A percentile compares a stretch with the other conserved stretches of the same genome.
These are phyloP conservation scores for Arthrobotrys megalospora DNA, from an alignment of 2,329 filamentous ascomycete genomes.

Conservation along the genomic window DNA sequence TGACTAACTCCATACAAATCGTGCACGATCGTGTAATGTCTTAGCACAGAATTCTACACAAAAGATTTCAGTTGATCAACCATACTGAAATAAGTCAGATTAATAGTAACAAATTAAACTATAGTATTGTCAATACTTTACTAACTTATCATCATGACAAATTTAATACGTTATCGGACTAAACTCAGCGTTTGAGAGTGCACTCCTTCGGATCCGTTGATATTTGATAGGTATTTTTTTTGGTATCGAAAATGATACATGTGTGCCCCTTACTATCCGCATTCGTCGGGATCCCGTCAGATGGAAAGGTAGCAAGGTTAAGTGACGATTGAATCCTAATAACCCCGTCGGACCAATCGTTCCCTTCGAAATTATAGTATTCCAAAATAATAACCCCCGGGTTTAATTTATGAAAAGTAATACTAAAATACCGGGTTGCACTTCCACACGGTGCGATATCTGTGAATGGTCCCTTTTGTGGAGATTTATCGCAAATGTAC, in stretches of 20 bases:
- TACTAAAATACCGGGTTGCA: slow-evolving; percentile 32
- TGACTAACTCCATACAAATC: too few species aligned
- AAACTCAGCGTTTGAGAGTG: neutral
- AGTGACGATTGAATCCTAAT: slow-evolving; percentile 17
- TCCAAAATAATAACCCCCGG: slow-evolving; percentile 29
- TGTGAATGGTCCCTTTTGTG: neutral
- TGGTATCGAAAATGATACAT: slow-evolving; percentile 32
- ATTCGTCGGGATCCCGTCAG: neutral
- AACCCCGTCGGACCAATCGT: slow-evolving; percentile 28
- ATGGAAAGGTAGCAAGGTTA: slow-evolving; percentile 6
- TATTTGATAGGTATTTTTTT: slow-evolving; percentile 26
- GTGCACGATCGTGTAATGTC: too few species aligned
- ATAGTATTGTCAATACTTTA: too few species aligned
- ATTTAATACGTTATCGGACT: too few species aligned
- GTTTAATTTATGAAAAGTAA: slow-evolving; percentile 30
- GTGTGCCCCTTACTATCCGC: slow-evolving; percentile 21
- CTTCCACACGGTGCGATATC: slow-evolving; percentile 6
- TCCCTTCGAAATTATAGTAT: slow-evolving; percentile 32
- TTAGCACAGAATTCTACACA: too few species aligned
- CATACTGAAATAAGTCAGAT: too few species aligned
- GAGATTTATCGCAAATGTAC: slow-evolving; percentile 37
- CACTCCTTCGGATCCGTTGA: slow-evolving; percentile 3
- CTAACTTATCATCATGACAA: too few species aligned
- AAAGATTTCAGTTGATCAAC: too few species aligned
- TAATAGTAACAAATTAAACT: too few species aligned